Percentiles rank a stretch among this genome's conserved stretches.
Evolutionary conservation across 768 basidiomycete species (phyloP).

Genomic region (Plicaturopsis crispa): DNA sequence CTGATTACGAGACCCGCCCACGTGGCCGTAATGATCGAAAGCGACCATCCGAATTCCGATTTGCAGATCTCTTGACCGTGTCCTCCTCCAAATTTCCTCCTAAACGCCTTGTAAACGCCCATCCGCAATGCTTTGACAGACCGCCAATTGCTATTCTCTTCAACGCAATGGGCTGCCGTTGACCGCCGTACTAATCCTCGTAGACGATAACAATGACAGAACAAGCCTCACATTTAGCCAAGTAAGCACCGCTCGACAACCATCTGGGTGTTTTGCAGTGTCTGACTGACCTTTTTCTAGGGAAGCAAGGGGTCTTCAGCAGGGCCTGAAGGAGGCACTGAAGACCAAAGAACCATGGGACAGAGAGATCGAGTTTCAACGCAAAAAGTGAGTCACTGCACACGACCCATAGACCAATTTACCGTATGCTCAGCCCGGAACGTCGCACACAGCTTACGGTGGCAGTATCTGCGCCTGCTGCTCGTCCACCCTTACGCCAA

Average conservation of each 20-base stretch:
- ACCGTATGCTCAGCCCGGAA: background rate
- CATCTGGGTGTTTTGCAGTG: background rate
- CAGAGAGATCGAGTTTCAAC: constrained; percentile 77
- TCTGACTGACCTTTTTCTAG: constrained; percentile 28
- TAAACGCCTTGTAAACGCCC: too few relatives aligned
- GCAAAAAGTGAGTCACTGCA: constrained; percentile 86
- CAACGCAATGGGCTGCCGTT: too few relatives aligned
- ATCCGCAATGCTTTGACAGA: too few relatives aligned
- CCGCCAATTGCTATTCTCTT: too few relatives aligned
- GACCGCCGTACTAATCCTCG: too few relatives aligned
- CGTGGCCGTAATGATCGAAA: too few relatives aligned
- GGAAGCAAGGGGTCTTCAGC: constrained; percentile 72
- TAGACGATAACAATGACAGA: background rate
- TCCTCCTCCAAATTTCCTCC: too few relatives aligned
- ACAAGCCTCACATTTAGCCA: background rate
- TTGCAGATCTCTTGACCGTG: too few relatives aligned
- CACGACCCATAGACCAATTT: too few relatives aligned
- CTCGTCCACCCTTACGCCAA: constrained; percentile 60
- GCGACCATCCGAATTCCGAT: too few relatives aligned
- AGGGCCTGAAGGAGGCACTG: constrained; percentile 67
- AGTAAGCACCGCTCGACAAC: background rate
- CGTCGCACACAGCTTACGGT: constrained; percentile 66
- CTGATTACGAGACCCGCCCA: too few relatives aligned
- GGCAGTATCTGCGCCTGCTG: constrained; percentile 61
- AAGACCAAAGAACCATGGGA: constrained; percentile 75